phyloP scores from a whole-genome alignment of 768 basidiomycete genomes.

The Gymnopilus junonius region DNA sequence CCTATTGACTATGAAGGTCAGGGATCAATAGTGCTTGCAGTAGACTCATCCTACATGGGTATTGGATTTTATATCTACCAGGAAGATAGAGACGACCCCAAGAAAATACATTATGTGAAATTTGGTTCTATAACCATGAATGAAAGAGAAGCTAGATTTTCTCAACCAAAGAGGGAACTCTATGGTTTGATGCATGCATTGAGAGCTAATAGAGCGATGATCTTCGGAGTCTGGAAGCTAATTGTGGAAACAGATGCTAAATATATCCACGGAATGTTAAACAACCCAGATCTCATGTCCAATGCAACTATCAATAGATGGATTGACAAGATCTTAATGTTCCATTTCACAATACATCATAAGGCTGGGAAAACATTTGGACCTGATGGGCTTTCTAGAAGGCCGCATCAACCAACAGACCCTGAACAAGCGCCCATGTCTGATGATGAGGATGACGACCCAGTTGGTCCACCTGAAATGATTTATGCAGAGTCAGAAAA shows the following conservation, averaged over 20 bases:
- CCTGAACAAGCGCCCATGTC: too few relatives aligned
- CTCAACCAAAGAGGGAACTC: neutral
- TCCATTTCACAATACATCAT: conserved; percentile 36
- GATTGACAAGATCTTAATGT: conserved; percentile 37
- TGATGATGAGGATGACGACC: too few relatives aligned
- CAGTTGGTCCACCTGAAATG: too few relatives aligned
- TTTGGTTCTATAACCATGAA: conserved; percentile 46
- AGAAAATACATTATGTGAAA: conserved; percentile 25
- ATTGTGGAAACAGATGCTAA: neutral
- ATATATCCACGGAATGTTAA: too few relatives aligned
- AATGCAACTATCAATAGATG: conserved; percentile 40
- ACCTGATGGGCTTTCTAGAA: conserved; percentile 36
- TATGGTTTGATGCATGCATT: neutral
- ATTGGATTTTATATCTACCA: conserved; percentile 45
- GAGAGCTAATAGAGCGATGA: neutral
- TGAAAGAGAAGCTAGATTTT: conserved; percentile 17
- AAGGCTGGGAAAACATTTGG: conserved; percentile 29
- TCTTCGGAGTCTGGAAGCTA: neutral
- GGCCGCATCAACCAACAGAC: too few relatives aligned
- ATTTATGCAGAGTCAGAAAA: neutral
- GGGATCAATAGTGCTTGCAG: conserved; percentile 32
- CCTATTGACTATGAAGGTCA: conserved; percentile 30
- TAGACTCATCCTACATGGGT: conserved; percentile 38
- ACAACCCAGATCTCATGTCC: conserved; percentile 25
- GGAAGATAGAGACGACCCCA: conserved; percentile 20